These are phyloP conservation scores for Xylaria cubensis DNA, from an alignment of 495 filamentous ascomycete genomes.

Conservation along the genomic window DNA sequence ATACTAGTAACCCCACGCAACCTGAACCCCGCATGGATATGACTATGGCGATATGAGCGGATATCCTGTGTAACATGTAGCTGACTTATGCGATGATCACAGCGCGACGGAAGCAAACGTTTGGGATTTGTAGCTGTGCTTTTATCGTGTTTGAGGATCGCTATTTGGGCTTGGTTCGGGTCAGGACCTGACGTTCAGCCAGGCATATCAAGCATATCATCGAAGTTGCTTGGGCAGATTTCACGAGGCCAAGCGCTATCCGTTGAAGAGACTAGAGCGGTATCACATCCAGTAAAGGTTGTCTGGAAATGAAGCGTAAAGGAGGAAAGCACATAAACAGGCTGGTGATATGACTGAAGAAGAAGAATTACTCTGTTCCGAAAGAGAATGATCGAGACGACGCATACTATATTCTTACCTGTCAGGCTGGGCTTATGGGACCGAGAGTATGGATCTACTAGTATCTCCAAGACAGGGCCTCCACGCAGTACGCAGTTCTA, in stretches of 20 bases:
- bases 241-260: constrained; percentile 2
- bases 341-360: neutral
- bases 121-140: neutral
- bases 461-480: constrained; percentile 18
- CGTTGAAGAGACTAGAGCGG: neutral
- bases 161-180: neutral
- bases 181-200: neutral
- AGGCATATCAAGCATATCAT: neutral
- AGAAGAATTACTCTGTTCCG: neutral
- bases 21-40: constrained; percentile 43
- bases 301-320: neutral
- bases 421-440: constrained; percentile 20
- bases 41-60: neutral
- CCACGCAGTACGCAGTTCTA: neutral
- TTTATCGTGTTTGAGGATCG: neutral
- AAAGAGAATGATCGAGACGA: neutral
- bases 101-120: neutral
- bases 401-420: neutral
- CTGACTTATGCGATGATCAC: neutral
- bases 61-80: neutral
- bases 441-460: constrained; percentile 11
- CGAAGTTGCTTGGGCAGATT: neutral
- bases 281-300: constrained; percentile 7
- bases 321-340: neutral
- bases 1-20: constrained; percentile 36